These are phyloP conservation scores for Naumovozyma dairenensis DNA, from an alignment of 805 yeast species.

Conservation along the genomic window DNA sequence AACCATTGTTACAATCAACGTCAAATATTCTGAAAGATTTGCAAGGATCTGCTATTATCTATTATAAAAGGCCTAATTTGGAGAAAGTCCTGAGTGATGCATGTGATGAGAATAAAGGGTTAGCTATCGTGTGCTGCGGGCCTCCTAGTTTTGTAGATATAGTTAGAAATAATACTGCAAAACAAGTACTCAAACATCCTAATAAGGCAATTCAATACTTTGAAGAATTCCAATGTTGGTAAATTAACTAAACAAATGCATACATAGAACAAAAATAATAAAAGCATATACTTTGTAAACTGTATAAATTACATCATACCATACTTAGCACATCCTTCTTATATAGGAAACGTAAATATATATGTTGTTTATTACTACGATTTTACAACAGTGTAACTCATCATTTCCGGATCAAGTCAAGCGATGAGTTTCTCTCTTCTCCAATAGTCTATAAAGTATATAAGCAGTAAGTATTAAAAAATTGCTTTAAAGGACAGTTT, in stretches of 20 bases:
- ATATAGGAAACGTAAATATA: no score
- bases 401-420: background rate
- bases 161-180: constrained; percentile 39
- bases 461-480: no score
- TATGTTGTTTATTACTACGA: background rate
- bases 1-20: constrained; percentile 1
- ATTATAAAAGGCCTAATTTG: constrained; percentile 40
- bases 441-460: no score
- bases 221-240: constrained; percentile 74
- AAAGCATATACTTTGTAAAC: no score
- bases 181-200: constrained; percentile 29
- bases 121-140: constrained; percentile 53
- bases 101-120: constrained; percentile 32
- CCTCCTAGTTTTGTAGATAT: constrained; percentile 51
- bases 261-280: background rate
- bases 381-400: background rate
- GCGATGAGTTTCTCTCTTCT: background rate
- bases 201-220: constrained; percentile 52
- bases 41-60: constrained; percentile 28
- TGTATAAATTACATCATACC: background rate
- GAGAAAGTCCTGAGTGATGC: constrained; percentile 31
- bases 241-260: constrained; percentile 1
- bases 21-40: constrained; percentile 3
- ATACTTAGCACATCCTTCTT: no score
- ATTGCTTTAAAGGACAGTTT: no score